Evolutionary conservation across 2,329 filamentous ascomycete species (phyloP).

Genomic region (Diaporthe sp.): DNA sequence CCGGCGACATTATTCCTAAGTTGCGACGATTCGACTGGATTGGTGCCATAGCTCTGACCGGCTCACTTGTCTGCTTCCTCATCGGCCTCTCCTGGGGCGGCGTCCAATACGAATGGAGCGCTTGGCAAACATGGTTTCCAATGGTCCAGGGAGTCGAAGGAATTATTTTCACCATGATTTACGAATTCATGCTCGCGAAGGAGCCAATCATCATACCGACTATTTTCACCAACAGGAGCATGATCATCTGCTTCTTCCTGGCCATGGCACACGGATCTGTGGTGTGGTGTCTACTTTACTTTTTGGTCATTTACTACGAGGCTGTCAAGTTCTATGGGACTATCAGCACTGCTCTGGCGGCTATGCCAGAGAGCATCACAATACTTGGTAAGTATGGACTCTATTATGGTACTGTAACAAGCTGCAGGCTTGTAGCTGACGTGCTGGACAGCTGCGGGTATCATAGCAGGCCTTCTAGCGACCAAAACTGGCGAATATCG

Average conservation of each 20-base stretch:
- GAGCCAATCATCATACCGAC: conserved; percentile 8
- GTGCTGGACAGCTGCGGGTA: conserved; percentile 6
- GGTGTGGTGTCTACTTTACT: conserved; percentile 13
- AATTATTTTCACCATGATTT: conserved; percentile 28
- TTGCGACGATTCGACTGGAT: conserved; percentile 15
- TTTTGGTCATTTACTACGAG: conserved; percentile 36
- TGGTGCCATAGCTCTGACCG: background rate
- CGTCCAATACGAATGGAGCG: conserved; percentile 12
- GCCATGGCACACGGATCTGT: conserved; percentile 3
- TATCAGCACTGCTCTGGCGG: conserved; percentile 35
- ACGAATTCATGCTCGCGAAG: conserved; percentile 34
- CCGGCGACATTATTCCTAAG: background rate
- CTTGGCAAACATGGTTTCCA: conserved; percentile 14
- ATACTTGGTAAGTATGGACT: conserved; percentile 20
- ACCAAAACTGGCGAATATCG: conserved; percentile 36
- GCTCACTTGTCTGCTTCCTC: background rate
- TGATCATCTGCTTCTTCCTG: conserved; percentile 8
- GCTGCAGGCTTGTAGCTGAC: background rate
- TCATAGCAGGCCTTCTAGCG: conserved; percentile 36
- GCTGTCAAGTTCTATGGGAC: conserved; percentile 36
- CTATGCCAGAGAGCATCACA: conserved; percentile 36
- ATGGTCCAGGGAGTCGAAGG: conserved; percentile 4
- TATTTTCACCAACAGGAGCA: conserved; percentile 19
- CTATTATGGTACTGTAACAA: too few relatives aligned
- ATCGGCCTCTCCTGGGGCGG: conserved; percentile 9